These are phyloP conservation scores for Backusella morwellensis DNA, from an alignment of 192 early-diverging fungal species.

Conservation along the genomic window DNA sequence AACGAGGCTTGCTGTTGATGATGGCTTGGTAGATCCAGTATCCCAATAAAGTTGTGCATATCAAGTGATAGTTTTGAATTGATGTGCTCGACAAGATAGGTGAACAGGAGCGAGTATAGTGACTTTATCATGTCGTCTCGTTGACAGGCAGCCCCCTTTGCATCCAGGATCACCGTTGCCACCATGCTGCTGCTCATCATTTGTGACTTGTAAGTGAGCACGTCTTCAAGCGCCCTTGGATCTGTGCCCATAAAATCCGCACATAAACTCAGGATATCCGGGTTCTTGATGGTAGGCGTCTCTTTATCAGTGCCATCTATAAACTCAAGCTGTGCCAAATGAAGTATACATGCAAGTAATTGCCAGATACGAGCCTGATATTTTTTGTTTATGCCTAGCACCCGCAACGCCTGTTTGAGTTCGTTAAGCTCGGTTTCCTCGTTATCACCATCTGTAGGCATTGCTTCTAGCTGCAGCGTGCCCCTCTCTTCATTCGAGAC, in stretches of 20 bases:
- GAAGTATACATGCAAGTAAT: slow-evolving; percentile 79
- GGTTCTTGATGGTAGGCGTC: slow-evolving; percentile 74
- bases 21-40: slow-evolving; percentile 87
- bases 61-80: slow-evolving; percentile 75
- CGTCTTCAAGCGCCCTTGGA: slow-evolving; percentile 65
- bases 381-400: slow-evolving; percentile 78
- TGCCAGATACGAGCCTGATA: slow-evolving; percentile 84
- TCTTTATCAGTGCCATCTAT: slow-evolving; percentile 65
- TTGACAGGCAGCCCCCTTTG: slow-evolving; percentile 63
- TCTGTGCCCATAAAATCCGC: slow-evolving; percentile 83
- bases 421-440: slow-evolving; percentile 55
- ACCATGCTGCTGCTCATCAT: slow-evolving; percentile 76
- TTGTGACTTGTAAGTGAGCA: slow-evolving; percentile 79
- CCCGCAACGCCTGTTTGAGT: slow-evolving; percentile 77
- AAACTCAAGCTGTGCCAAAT: slow-evolving; percentile 87
- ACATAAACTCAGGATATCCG: slow-evolving; percentile 67
- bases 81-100: slow-evolving; percentile 82
- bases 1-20: slow-evolving; percentile 55
- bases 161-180: slow-evolving; percentile 78
- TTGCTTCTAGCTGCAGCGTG: slow-evolving; percentile 69
- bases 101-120: slow-evolving; percentile 81
- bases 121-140: slow-evolving; percentile 70
- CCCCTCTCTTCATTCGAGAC: slow-evolving; percentile 70
- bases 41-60: slow-evolving; percentile 70
- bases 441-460: slow-evolving; percentile 50